Percentiles rank a stretch among this genome's conserved stretches.
phyloP scores from a whole-genome alignment of 1,139 yeast genomes.

The Suhomyces wounanorum region DNA sequence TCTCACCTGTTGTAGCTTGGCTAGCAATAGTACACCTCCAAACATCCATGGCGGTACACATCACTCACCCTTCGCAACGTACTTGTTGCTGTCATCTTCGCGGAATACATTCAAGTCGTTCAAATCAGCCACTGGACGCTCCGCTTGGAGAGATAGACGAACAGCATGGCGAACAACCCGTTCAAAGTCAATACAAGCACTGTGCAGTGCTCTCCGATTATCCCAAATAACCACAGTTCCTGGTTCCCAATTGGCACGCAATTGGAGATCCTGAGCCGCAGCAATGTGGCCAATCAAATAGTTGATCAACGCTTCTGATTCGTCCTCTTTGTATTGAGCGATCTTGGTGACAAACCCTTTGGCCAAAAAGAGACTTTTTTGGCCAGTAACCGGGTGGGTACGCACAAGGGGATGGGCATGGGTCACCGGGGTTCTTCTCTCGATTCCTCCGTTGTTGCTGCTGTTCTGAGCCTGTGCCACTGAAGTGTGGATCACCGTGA shows the following conservation, averaged over 20 bases:
- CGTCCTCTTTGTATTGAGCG: slow-evolving; percentile 58
- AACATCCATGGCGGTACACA: too few species aligned
- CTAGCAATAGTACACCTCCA: too few species aligned
- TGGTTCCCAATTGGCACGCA: slow-evolving; percentile 60
- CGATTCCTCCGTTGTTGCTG: slow-evolving; percentile 40
- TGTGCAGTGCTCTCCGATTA: slow-evolving; percentile 44
- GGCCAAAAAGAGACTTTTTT: slow-evolving; percentile 54
- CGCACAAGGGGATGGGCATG: slow-evolving; percentile 58
- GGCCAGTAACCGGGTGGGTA: slow-evolving; percentile 59
- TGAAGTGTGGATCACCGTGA: slow-evolving; percentile 30
- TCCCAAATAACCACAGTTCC: slow-evolving; percentile 57
- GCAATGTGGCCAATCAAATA: slow-evolving; percentile 53
- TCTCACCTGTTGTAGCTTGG: too few species aligned
- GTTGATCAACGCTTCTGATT: slow-evolving; percentile 50
- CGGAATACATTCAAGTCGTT: slow-evolving; percentile 26
- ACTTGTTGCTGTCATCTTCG: background rate
- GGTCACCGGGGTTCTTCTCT: slow-evolving; percentile 45
- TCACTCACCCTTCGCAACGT: background rate
- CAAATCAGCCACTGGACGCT: slow-evolving; percentile 43
- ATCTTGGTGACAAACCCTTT: slow-evolving; percentile 56
- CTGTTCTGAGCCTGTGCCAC: slow-evolving; percentile 31
- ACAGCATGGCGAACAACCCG: slow-evolving; percentile 47
- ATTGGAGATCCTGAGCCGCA: slow-evolving; percentile 53
- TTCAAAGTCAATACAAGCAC: slow-evolving; percentile 46
- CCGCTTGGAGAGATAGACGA: slow-evolving; percentile 50